phyloP scores from a whole-genome alignment of 1,284 basidiomycete species.

The Anthracocystis panici-leucophaei region DNA sequence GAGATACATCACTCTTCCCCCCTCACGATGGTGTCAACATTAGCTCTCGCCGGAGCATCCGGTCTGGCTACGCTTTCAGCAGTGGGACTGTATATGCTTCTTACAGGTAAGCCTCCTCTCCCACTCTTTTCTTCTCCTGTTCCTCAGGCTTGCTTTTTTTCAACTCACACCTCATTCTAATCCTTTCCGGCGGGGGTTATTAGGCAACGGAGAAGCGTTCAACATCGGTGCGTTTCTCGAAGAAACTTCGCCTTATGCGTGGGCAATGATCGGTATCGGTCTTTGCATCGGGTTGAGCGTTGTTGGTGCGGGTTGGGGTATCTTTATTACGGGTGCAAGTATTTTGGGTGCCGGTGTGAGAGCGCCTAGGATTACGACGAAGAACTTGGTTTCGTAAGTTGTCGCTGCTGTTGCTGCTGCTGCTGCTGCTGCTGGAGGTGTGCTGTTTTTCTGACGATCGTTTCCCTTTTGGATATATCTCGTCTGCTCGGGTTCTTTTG shows the following conservation, averaged over 20 bases:
- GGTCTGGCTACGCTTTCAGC: constrained; percentile 34
- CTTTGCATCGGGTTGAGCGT: constrained; percentile 94
- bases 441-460: too few relatives aligned
- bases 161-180: background rate
- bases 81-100: constrained; percentile 53
- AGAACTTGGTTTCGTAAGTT: constrained; percentile 93
- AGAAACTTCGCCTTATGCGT: constrained; percentile 91
- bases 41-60: constrained; percentile 27
- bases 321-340: constrained; percentile 93
- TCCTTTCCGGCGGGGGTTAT: background rate
- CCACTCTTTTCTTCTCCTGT: background rate
- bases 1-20: too few relatives aligned
- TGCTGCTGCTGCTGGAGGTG: too few relatives aligned
- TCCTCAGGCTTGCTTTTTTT: background rate
- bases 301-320: constrained; percentile 96
- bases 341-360: constrained; percentile 96
- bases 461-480: too few relatives aligned
- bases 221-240: constrained; percentile 78
- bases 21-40: constrained; percentile 40
- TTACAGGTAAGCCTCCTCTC: constrained; percentile 34
- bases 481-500: too few relatives aligned
- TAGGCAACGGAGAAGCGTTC: constrained; percentile 56
- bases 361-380: constrained; percentile 92
- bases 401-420: too few relatives aligned
- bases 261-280: constrained; percentile 90